phyloP scores from a whole-genome alignment of 345 rosid genomes.

The Arabidopsis suecica region DNA sequence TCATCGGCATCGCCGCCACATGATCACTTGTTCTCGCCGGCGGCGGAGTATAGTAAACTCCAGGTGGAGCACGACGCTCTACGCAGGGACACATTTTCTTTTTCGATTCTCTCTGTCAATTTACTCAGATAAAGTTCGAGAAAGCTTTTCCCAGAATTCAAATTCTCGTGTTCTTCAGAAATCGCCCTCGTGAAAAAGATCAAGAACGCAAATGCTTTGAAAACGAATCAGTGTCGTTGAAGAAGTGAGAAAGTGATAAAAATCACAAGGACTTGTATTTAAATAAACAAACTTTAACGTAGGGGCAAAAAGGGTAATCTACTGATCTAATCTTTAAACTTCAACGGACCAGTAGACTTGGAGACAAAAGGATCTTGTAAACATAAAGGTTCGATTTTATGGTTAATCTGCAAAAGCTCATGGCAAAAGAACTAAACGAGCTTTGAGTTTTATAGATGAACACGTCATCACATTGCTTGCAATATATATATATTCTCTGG shows the following conservation, averaged over 20 bases:
- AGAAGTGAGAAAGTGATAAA: background rate
- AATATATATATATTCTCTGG: background rate
- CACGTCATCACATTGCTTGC: constrained; percentile 16
- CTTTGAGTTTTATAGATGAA: constrained; percentile 10
- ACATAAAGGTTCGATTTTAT: background rate
- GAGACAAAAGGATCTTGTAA: background rate
- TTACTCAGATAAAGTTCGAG: background rate
- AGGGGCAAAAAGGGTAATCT: background rate
- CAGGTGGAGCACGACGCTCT: constrained; percentile 40
- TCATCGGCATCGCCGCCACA: constrained; percentile 48
- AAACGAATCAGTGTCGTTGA: background rate
- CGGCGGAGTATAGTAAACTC: constrained; percentile 65
- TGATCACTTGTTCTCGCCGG: constrained; percentile 40
- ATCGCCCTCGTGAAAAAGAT: constrained; percentile 2
- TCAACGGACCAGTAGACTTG: too few relatives aligned
- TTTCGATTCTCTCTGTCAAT: background rate
- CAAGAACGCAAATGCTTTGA: constrained; percentile 8
- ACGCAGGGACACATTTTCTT: constrained; percentile 49
- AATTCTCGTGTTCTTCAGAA: constrained; percentile 12
- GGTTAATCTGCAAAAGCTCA: constrained; percentile 10
- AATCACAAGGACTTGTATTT: background rate
- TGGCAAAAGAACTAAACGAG: constrained; percentile 22
- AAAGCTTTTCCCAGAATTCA: background rate
- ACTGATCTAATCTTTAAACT: too few relatives aligned
- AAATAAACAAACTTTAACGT: background rate